A percentile compares a stretch with the other conserved stretches of the same genome.
These are phyloP conservation scores for Achaetomium macrosporum DNA, from an alignment of 2,329 filamentous ascomycete genomes.

Conservation along the genomic window DNA sequence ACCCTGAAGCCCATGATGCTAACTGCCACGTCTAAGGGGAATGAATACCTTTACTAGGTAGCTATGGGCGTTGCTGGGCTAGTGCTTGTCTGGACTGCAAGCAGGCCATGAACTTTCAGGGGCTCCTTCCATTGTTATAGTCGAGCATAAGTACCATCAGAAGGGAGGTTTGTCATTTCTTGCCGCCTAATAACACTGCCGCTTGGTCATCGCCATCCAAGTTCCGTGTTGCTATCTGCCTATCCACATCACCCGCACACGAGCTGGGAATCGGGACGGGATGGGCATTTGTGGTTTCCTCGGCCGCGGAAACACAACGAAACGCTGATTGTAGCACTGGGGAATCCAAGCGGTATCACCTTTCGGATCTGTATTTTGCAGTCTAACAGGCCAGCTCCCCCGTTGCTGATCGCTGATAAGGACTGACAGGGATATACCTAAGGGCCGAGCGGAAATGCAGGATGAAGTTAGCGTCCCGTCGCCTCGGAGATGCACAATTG, in stretches of 20 bases:
- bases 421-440: background rate
- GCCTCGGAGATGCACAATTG: slow-evolving; percentile 14
- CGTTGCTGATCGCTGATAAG: slow-evolving; percentile 11
- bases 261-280: background rate
- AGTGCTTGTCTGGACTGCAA: background rate
- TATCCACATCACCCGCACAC: background rate
- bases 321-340: background rate
- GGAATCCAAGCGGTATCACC: background rate
- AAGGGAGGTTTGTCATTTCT: too few relatives aligned
- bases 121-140: background rate
- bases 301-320: background rate
- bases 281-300: background rate
- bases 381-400: background rate
- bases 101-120: too few relatives aligned
- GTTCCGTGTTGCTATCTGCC: background rate
- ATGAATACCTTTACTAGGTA: too few relatives aligned
- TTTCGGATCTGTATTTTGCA: background rate
- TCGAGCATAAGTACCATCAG: background rate
- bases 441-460: slow-evolving; percentile 9
- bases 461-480: slow-evolving; percentile 1
- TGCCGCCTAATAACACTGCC: background rate
- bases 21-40: too few relatives aligned
- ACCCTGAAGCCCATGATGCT: slow-evolving; percentile 31
- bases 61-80: too few relatives aligned
- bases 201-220: background rate